Evolutionary conservation across 371 early-diverging fungal species (phyloP).

Genomic region (Mortierella sp.): DNA sequence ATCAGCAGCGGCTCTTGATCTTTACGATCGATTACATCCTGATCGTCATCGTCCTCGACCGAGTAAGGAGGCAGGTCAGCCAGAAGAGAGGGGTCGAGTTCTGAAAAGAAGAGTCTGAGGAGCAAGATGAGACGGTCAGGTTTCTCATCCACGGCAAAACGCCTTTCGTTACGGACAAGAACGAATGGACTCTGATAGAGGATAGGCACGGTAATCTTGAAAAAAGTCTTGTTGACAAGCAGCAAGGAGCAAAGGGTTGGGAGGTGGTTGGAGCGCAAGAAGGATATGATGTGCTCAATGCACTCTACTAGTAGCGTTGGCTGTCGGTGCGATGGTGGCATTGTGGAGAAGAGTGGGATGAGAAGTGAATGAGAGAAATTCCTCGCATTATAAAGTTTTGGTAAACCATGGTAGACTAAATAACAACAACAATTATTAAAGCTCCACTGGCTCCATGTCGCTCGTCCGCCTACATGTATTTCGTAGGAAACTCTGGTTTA

Average conservation of each 20-base stretch:
- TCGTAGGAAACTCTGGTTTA: no score
- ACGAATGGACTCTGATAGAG: conserved; percentile 47
- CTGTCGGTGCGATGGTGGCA: neutral
- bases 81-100: conserved; percentile 28
- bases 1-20: neutral
- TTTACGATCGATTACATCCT: neutral
- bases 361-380: neutral
- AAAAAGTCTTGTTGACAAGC: conserved; percentile 46
- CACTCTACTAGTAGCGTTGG: conserved; percentile 32
- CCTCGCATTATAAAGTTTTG: neutral
- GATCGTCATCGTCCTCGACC: conserved; percentile 26
- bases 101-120: conserved; percentile 30
- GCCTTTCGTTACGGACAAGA: conserved; percentile 7
- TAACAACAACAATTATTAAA: neutral
- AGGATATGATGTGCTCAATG: conserved; percentile 28
- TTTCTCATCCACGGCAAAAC: conserved; percentile 16
- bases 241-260: conserved; percentile 37
- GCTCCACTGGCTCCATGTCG: conserved; percentile 3
- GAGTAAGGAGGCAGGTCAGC: conserved; percentile 19
- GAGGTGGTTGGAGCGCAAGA: conserved; percentile 28
- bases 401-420: neutral
- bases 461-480: neutral
- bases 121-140: conserved; percentile 17
- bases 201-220: conserved; percentile 28
- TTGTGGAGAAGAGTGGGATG: neutral